Base-by-base conservation (phyloP, 2,329 filamentous ascomycete species). In the Spiromastix sp. region DNA sequence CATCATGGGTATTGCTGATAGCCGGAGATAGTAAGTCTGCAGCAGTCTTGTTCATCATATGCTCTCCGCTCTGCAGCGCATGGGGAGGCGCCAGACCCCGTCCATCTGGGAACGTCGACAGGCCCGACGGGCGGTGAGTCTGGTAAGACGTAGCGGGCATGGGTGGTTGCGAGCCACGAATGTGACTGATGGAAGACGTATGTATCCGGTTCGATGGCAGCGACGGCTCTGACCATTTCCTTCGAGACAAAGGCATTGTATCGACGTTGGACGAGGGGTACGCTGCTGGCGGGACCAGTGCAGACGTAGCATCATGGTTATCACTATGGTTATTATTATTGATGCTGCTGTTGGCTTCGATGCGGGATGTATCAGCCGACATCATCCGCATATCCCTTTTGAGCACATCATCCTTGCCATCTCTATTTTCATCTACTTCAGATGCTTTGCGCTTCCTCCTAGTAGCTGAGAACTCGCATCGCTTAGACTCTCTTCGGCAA, bases 401-500 rank as follows among this genome's bases (percentile, higher is more conserved):
- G 13, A 60, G 52, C 11, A 56, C 48, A 19, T 51, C 52, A 16
- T 66, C 62, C 17, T 55, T 49, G 21, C 64, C 63, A 2, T 67
- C 61, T 5, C 50, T 45, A 19, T 61, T 62, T 6, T 66, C 64
- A 8, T 55, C 57, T 34, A 57, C 61, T 38, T 66, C 68, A 17
- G 64, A 75, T 31, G 72, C 72, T 70, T 91, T 93, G 55, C 86
- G 77, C 76, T 96, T 96, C 54, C 91, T 79, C 33, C 91, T 74
- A 20, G 87, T 96, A 13, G 86, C 85, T 43, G 86, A 93, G 68
- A 98, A 98, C 71, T 81, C 93, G 67, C 91, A 98, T 51, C 94
- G 81, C 60, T 96, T 96, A 65, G 81, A 85, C 67, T 98, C 91
- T 47, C 91, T 79, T 35, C 86, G 81, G 58, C 91, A 98, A 54